Conservation (phyloP, 768 basidiomycete species). For the Auricularia sp. region DNA sequence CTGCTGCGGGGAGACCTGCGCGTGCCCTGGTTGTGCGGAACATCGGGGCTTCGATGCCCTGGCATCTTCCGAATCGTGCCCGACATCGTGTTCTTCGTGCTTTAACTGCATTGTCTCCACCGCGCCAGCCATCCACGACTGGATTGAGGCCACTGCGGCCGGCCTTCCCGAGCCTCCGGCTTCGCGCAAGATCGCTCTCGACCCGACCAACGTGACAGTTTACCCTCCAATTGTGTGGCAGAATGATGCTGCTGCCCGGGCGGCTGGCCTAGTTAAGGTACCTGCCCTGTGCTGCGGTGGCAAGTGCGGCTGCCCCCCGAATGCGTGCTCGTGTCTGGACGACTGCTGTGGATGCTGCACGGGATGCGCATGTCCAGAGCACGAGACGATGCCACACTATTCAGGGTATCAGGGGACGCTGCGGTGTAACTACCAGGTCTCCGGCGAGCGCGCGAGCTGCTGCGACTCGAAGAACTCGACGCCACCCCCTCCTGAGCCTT, state of each 20-base stretch:
- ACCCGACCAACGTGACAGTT: slow-evolving; percentile 42
- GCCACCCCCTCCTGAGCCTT: not conserved
- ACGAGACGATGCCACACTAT: not conserved
- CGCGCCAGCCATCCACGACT: slow-evolving; percentile 28
- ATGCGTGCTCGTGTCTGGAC: slow-evolving; percentile 45
- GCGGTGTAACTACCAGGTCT: not conserved
- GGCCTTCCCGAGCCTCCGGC: slow-evolving; percentile 46
- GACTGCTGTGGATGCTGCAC: slow-evolving; percentile 46
- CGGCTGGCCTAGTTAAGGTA: slow-evolving; percentile 43
- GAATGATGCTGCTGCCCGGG: slow-evolving; percentile 21
- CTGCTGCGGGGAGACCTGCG: slow-evolving; percentile 58
- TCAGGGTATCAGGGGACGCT: not conserved
- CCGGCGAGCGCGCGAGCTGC: not conserved
- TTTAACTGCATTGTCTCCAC: slow-evolving; percentile 9
- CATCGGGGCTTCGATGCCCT: slow-evolving; percentile 50
- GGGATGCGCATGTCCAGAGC: slow-evolving; percentile 1
- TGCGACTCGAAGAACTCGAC: not conserved
- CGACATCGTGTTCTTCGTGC: slow-evolving; percentile 9
- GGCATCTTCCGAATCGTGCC: slow-evolving; percentile 24
- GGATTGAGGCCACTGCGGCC: slow-evolving; percentile 59
- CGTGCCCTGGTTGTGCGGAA: slow-evolving; percentile 63
- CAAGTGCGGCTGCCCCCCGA: slow-evolving; percentile 45
- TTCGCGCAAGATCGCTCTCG: slow-evolving; percentile 31
- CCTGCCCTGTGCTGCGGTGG: slow-evolving; percentile 65
- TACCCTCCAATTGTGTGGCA: slow-evolving; percentile 24